Percentiles rank a stretch among this genome's conserved stretches.
These are phyloP conservation scores for Sclerotinia glacialis DNA, from an alignment of 2,329 filamentous ascomycete genomes.

Conservation along the genomic window DNA sequence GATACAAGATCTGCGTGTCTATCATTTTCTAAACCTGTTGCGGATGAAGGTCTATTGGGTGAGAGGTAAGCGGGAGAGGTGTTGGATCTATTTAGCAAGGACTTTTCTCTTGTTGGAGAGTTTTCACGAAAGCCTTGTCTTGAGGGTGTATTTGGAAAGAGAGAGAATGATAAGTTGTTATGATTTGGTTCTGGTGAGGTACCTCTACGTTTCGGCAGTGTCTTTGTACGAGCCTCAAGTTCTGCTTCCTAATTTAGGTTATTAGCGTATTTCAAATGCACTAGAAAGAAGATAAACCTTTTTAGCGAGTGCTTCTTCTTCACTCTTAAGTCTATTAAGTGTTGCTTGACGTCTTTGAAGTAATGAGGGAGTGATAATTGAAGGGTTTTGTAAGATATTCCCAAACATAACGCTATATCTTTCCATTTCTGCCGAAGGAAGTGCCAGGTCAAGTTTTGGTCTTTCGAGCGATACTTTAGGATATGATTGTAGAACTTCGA, in stretches of 20 bases:
- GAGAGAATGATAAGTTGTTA: slow-evolving; percentile 47
- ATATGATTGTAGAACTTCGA: slow-evolving; percentile 14
- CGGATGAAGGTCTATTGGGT: slow-evolving; percentile 43
- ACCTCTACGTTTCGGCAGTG: slow-evolving; percentile 43
- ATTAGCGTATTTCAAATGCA: slow-evolving; percentile 27
- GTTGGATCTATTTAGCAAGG: slow-evolving; percentile 47
- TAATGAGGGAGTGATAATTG: slow-evolving; percentile 39
- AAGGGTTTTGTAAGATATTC: slow-evolving; percentile 56
- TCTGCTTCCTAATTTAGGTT: slow-evolving; percentile 41
- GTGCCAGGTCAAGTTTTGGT: slow-evolving; percentile 68
- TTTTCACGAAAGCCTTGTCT: slow-evolving; percentile 25
- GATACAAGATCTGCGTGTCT: slow-evolving; percentile 29
- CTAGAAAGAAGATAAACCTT: slow-evolving; percentile 35
- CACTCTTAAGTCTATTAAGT: slow-evolving; percentile 55
- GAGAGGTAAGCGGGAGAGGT: slow-evolving; percentile 54
- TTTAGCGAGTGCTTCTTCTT: slow-evolving; percentile 46
- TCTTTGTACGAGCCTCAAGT: slow-evolving; percentile 30
- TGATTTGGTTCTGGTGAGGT: slow-evolving; percentile 48
- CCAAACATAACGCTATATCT: slow-evolving; percentile 94
- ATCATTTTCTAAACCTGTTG: slow-evolving; percentile 28
- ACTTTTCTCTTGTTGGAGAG: slow-evolving; percentile 18
- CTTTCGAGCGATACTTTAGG: slow-evolving; percentile 22
- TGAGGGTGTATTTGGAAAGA: slow-evolving; percentile 39
- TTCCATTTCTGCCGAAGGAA: slow-evolving; percentile 78
- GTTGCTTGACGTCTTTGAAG: slow-evolving; percentile 58